Conservation (phyloP, 331 rosid genomes). For the Phaseolus coccineus region DNA sequence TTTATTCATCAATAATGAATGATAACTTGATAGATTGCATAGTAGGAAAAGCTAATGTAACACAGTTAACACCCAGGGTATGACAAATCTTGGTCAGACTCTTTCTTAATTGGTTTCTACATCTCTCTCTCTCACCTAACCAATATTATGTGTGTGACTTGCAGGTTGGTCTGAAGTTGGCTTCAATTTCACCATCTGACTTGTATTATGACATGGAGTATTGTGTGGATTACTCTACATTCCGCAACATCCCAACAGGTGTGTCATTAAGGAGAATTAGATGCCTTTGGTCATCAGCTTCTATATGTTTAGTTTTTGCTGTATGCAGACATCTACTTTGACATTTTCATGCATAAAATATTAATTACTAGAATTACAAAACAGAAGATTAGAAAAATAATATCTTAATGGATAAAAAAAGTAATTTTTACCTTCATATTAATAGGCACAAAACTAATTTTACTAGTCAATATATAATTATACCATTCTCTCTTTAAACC, state of each 20-base stretch:
- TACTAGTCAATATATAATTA: too few relatives aligned
- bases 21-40: slow-evolving; percentile 87
- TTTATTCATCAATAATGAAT: slow-evolving; percentile 88
- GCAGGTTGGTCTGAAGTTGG: slow-evolving; percentile 69
- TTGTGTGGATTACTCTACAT: slow-evolving; percentile 89
- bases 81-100: slow-evolving; percentile 38
- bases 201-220: slow-evolving; percentile 94
- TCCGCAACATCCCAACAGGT: slow-evolving; percentile 68
- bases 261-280: slow-evolving; percentile 45
- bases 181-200: slow-evolving; percentile 59
- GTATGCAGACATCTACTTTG: slow-evolving; percentile 15
- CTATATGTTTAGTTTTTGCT: slow-evolving; percentile 12
- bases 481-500: too few relatives aligned
- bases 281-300: slow-evolving; percentile 18
- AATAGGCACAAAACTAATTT: too few relatives aligned
- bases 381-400: too few relatives aligned
- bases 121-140: not conserved
- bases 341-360: slow-evolving; percentile 8
- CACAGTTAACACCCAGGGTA: slow-evolving; percentile 73
- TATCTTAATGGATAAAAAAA: too few relatives aligned
- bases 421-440: too few relatives aligned
- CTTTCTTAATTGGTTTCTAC: slow-evolving; percentile 30
- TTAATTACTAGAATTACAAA: too few relatives aligned
- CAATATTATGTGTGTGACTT: slow-evolving; percentile 7
- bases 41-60: slow-evolving; percentile 70